Conservation (phyloP, 305 asterid genomes). For the Ruellia speciosa region DNA sequence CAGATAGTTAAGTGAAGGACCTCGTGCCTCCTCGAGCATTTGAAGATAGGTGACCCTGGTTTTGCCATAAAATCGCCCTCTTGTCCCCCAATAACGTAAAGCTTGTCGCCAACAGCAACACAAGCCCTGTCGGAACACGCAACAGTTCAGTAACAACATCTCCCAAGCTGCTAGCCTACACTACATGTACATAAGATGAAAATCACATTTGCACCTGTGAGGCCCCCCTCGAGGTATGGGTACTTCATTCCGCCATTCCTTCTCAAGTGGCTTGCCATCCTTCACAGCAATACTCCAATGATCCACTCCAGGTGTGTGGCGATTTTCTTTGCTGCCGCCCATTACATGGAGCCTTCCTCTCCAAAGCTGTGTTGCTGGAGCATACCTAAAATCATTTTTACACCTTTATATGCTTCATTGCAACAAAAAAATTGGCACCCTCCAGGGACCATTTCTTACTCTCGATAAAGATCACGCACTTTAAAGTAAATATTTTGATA, state of each 20-base stretch:
- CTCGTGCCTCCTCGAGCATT: conserved; percentile 72
- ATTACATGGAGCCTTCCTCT: conserved; percentile 73
- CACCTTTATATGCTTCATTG: not conserved
- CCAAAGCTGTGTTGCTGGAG: conserved; percentile 82
- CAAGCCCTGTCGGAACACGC: conserved; percentile 43
- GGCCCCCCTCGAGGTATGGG: conserved; percentile 83
- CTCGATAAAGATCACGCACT: not conserved
- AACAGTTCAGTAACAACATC: not conserved
- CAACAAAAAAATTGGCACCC: not conserved
- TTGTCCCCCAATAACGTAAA: conserved; percentile 77
- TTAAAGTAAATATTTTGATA: too few relatives aligned
- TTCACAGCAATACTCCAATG: conserved; percentile 75
- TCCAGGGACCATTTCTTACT: not conserved
- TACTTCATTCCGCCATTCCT: conserved; percentile 50
- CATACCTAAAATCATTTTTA: conserved; percentile 46
- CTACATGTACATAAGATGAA: not conserved
- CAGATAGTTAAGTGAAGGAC: conserved; percentile 24
- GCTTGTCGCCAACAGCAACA: conserved; percentile 46
- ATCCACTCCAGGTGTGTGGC: conserved; percentile 60
- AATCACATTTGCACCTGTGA: conserved; percentile 35
- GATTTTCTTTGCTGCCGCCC: conserved; percentile 83
- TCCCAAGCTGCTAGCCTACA: not conserved
- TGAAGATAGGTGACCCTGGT: conserved; percentile 75
- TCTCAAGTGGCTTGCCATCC: conserved; percentile 59
- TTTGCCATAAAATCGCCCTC: conserved; percentile 84